These are phyloP conservation scores for Samsoniella hepiali DNA, from an alignment of 2,329 filamentous ascomycete species.

Conservation along the genomic window DNA sequence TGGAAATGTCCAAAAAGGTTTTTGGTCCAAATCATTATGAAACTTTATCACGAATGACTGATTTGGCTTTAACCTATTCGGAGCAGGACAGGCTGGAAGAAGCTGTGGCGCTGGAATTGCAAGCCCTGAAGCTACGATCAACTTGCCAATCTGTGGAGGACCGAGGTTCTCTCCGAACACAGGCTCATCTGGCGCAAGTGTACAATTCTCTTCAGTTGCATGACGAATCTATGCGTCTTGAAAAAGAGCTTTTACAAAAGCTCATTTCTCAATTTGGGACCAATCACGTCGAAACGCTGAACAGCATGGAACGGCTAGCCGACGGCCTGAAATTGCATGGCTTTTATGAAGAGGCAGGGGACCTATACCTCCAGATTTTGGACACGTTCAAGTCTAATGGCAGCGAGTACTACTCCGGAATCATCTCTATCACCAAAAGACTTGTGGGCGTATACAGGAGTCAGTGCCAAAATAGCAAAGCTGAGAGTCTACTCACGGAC, in stretches of 20 bases:
- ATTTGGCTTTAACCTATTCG: not conserved
- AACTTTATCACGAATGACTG: conserved; percentile 20
- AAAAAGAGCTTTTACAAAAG: no score
- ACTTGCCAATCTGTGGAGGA: not conserved
- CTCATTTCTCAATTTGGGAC: no score
- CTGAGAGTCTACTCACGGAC: not conserved
- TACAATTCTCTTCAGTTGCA: not conserved
- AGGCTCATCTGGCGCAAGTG: not conserved
- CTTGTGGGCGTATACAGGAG: no score
- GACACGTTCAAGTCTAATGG: no score
- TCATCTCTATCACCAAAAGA: no score
- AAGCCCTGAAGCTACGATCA: not conserved
- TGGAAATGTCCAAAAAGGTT: conserved; percentile 16
- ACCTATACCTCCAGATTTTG: no score
- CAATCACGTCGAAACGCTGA: no score
- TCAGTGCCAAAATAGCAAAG: no score
- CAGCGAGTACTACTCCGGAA: no score
- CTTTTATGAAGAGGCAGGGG: no score
- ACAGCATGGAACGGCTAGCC: no score
- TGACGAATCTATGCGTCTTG: not conserved
- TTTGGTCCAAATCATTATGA: conserved; percentile 20
- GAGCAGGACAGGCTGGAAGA: not conserved
- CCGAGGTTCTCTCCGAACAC: not conserved
- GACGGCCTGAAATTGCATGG: no score
- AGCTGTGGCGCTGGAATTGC: not conserved